Percentiles rank a stretch among this genome's conserved stretches.
Evolutionary conservation across 176 grass and related monocot species (phyloP).

Genomic region (Rhipidocladum racemiflorum): DNA sequence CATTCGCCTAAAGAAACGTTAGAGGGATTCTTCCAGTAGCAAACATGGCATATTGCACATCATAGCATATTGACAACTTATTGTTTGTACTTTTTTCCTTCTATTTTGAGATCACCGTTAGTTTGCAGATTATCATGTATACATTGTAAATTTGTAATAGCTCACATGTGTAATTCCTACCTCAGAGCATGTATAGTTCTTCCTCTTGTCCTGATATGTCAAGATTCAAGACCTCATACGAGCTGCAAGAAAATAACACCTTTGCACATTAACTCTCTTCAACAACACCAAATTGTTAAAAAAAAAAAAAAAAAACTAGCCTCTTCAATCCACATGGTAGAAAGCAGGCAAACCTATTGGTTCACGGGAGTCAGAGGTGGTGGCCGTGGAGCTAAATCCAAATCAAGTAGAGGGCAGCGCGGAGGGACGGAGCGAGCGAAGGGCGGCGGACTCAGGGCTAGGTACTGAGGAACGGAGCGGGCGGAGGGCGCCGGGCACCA

Average conservation of each 20-base stretch:
- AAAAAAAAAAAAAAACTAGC: background rate
- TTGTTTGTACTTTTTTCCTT: background rate
- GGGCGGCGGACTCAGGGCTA: no score
- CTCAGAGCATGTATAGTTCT: background rate
- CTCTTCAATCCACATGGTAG: background rate
- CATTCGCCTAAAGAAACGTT: no score
- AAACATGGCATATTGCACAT: background rate
- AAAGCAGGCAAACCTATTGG: no score
- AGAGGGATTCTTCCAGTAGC: no score
- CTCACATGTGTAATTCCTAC: background rate
- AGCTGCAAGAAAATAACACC: constrained; percentile 35
- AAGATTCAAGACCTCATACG: constrained; percentile 67
- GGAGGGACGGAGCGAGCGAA: no score
- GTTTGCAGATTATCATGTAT: background rate
- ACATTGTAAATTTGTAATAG: background rate
- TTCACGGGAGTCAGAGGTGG: no score
- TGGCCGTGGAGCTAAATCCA: no score
- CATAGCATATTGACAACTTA: background rate
- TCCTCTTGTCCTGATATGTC: no score
- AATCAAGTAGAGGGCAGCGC: no score
- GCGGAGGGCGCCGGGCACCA: no score
- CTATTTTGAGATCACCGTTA: background rate
- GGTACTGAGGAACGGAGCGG: no score
- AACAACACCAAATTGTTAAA: background rate
- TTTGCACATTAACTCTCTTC: background rate